phyloP scores from a whole-genome alignment of 148 eudicot species.

The Rhododendron williamsianum region DNA sequence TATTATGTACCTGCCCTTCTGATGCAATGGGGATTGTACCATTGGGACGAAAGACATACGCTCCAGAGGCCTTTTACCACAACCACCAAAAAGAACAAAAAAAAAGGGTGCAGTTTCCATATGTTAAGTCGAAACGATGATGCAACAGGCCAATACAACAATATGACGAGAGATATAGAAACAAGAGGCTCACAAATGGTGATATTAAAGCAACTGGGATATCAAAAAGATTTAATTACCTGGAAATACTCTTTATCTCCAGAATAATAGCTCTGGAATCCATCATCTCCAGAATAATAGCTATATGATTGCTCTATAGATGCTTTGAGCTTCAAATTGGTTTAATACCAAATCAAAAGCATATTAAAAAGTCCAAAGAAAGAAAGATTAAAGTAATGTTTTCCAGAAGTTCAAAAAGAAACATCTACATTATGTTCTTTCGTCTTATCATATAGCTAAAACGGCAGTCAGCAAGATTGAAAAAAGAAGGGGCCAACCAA shows the following conservation, averaged over 20 bases:
- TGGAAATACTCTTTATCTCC: slow-evolving; percentile 3
- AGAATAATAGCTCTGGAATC: no score
- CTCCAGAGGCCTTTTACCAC: slow-evolving; percentile 73
- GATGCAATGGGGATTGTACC: slow-evolving; percentile 42
- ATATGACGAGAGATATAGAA: neutral
- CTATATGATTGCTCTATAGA: slow-evolving; percentile 41
- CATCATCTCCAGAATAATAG: slow-evolving; percentile 27
- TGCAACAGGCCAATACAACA: neutral
- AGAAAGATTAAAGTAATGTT: neutral
- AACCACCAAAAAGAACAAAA: neutral
- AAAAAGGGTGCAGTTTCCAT: neutral
- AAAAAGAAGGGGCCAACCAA: neutral
- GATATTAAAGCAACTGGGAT: neutral
- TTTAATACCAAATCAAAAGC: slow-evolving; percentile 5
- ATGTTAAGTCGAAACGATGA: neutral
- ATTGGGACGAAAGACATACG: slow-evolving; percentile 90
- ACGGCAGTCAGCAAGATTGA: neutral
- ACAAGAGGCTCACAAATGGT: neutral
- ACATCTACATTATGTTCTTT: neutral
- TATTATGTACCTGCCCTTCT: slow-evolving; percentile 42
- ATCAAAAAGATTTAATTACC: slow-evolving; percentile 7
- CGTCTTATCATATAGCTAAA: neutral
- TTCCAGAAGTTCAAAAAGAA: neutral
- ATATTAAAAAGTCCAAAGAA: neutral
- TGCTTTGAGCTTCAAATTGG: slow-evolving; percentile 28